phyloP scores from a whole-genome alignment of 1,139 yeast genomes.

The Kodamaea suecica region DNA sequence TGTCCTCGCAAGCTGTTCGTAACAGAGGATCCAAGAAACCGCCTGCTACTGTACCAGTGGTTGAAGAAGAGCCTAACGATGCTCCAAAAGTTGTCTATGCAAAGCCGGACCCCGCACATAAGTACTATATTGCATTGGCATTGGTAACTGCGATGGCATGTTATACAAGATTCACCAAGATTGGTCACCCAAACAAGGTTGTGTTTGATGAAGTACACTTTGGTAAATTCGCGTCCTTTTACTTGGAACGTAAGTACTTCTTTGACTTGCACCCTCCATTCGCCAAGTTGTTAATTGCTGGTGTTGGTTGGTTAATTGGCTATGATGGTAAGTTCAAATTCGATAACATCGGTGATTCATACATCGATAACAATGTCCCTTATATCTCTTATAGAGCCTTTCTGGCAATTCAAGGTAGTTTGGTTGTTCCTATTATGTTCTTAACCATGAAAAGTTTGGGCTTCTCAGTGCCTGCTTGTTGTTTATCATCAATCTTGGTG shows the following conservation, averaged over 20 bases:
- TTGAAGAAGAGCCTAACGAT: constrained; percentile 3
- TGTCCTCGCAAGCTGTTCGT: constrained; percentile 20
- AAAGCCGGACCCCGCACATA: constrained; percentile 26
- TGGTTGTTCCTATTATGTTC: constrained; percentile 80
- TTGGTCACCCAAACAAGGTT: constrained; percentile 77
- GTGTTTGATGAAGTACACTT: constrained; percentile 98
- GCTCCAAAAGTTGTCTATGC: constrained; percentile 4
- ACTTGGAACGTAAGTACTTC: constrained; percentile 77
- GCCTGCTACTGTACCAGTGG: not conserved
- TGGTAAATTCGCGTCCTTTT: constrained; percentile 92
- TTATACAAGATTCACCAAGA: constrained; percentile 64
- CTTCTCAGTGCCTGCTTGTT: constrained; percentile 74
- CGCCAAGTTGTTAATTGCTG: constrained; percentile 89
- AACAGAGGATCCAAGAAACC: constrained; percentile 21
- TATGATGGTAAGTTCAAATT: constrained; percentile 89
- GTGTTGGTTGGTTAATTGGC: constrained; percentile 84
- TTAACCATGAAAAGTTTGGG: constrained; percentile 80
- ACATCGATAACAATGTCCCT: constrained; percentile 75
- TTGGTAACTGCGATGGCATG: constrained; percentile 65
- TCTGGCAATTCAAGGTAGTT: constrained; percentile 77
- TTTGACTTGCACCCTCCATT: constrained; percentile 98
- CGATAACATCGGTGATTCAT: constrained; percentile 85
- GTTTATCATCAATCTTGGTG: constrained; percentile 75
- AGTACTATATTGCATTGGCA: constrained; percentile 42
- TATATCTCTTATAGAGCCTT: constrained; percentile 82